Base-by-base conservation (phyloP, 768 basidiomycete genomes). In the Multifurca ochricompacta region DNA sequence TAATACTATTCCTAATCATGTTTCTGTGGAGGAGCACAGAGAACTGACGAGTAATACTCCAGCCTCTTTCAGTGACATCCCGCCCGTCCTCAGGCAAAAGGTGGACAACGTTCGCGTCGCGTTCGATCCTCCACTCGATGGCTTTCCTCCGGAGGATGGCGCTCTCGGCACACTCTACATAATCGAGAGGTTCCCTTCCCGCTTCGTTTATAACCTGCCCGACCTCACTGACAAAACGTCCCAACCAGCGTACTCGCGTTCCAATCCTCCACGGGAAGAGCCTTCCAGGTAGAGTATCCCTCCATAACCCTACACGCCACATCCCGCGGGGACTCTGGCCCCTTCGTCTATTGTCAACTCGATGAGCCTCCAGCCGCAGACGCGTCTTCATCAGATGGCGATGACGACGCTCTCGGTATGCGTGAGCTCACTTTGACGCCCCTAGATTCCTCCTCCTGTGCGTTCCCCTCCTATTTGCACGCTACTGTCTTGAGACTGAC, bases 261-360 rank as follows among this genome's bases (percentile, higher is more conserved):
- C 77, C 78, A 88, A 69, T 82, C 87, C 3, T 63, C 78, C 10
- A 73, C 81, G 1, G 82, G 82, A 14, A 72, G 74, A 40, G 92
- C 91, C 14, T 85, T 97, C 69, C 82, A 87, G 60, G 79, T 98
- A 65, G 75, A 83, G 53, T 98, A 95, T 67, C 91, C 90, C 9
- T 74, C 85, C 5, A 88, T 99, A 65, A 95, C 91, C 1, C 78
- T 99, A 2, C 96, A 99, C 63, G 96, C 96, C 23, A 78, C 94
- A 50, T 90, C 92, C 1, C 83, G 91, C 41, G 76, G 78, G 3
- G 79, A 81, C 39, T 55, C 70, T 8, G 76, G 74, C 0, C 83
- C 88, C 3, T 85, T 82, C 6, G 78, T 98, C 65, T 98, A 97
- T 69, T 96, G 93, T 66, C 96, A 99, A 62, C 78, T 98, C 10